Base-by-base conservation (phyloP, 2,329 filamentous ascomycete species). In the Lachnellula willkommii region DNA sequence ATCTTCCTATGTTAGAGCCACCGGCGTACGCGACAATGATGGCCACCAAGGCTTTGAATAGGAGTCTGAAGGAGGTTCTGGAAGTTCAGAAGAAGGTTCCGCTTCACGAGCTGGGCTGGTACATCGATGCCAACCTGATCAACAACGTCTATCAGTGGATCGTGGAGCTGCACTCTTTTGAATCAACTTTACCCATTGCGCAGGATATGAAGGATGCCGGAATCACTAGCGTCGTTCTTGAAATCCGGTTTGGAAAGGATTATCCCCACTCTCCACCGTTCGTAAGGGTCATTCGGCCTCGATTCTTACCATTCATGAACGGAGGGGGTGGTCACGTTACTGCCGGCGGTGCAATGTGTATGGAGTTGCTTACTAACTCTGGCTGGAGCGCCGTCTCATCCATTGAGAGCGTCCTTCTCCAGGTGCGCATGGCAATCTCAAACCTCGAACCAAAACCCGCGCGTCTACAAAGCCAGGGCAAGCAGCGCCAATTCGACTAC, bases 321-420 rank as follows among this genome's bases (percentile, higher is more conserved):
- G 90, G 90, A 4, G 92, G 91, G 20, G 92, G 92, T 24, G 91
- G 91, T 0, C 89, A 96, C 69, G 86, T 96, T 57, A 95, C 92
- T 0, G 74, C 78, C 1, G 92, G 92, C 24, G 92, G 92, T 1
- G 89, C 91, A 1, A 82, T 96, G 73, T 84, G 82, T 70, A 92
- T 95, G 83, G 86, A 94, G 71, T 77, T 94, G 4, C 77, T 96
- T 59, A 95, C 91, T 1, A 90, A 86, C 69, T 82, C 83, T 6
- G 92, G 91, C 26, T 96, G 92, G 92, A 84, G 79, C 22, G 84
- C 88, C 0, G 84, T 81, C 1, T 82, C 79, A 50, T 84, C 81
- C 17, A 84, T 96, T 62, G 91, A 96, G 68, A 87, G 83, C 51
- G 84, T 96, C 3, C 74, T 96, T 14, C 70, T 95, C 26, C 89